Percentiles rank a stretch among this genome's conserved stretches.
Conservation (phyloP, 192 early-diverging fungal species). For the Ambispora gerdemannii region DNA sequence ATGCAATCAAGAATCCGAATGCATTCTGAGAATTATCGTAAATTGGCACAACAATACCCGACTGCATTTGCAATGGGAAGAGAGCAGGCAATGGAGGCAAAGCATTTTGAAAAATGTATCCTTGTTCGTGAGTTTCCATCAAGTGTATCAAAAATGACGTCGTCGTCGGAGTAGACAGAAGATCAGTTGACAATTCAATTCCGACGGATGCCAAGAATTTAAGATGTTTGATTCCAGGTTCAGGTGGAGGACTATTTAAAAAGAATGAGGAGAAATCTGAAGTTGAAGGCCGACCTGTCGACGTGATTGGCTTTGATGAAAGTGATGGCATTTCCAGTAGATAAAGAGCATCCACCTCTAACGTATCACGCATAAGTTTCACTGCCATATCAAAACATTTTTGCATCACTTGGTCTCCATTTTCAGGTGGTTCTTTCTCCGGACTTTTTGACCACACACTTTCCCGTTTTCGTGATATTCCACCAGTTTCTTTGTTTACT, state of each 20-base stretch:
- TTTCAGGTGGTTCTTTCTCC: no score
- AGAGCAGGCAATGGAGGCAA: slow-evolving; percentile 16
- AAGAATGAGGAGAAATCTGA: no score
- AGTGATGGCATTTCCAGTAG: slow-evolving; percentile 25
- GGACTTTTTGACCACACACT: no score
- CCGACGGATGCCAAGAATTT: slow-evolving; percentile 8
- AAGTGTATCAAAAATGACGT: slow-evolving; percentile 1
- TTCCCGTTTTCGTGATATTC: no score
- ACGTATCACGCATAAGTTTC: slow-evolving; percentile 15
- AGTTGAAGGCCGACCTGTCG: background rate
- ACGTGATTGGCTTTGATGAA: background rate
- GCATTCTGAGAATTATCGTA: slow-evolving; percentile 9
- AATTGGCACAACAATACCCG: slow-evolving; percentile 37
- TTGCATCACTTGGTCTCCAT: slow-evolving; percentile 4
- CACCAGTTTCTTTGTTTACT: background rate
- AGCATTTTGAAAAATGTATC: slow-evolving; percentile 26
- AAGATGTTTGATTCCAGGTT: background rate
- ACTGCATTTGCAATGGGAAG: background rate
- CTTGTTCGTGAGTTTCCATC: slow-evolving; percentile 5
- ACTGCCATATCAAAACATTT: slow-evolving; percentile 20
- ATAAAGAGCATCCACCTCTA: slow-evolving; percentile 13
- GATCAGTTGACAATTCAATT: slow-evolving; percentile 1
- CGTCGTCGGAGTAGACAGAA: background rate
- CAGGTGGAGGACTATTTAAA: slow-evolving; percentile 13
- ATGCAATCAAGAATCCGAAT: slow-evolving; percentile 34